Base-by-base conservation (phyloP, 176 grass and related monocot species). In the Oryza coarctata region DNA sequence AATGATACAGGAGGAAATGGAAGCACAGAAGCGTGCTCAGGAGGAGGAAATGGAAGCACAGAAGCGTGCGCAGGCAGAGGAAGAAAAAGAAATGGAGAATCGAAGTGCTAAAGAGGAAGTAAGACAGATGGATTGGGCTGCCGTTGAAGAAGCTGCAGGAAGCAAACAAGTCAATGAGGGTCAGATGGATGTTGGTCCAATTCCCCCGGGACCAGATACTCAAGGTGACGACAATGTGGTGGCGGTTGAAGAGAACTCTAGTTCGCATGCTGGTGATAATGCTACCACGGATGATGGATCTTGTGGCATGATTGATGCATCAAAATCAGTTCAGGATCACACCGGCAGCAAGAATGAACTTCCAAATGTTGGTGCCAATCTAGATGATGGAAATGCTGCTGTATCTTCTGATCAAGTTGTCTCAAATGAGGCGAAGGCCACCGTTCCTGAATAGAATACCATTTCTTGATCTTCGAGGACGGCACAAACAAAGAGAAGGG, bases 101-200 rank as follows among this genome's bases (percentile, higher is more conserved):
- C 32, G 0, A 31, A 39, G 2, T 9, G 12, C 64, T 85, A 71
- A 76, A 76, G 65, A 82, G 52, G 68, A 78, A 72, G 36, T 22
- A 69, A 30, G 9, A 27, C 44, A 73, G 34, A 86, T 34, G 25
- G 72, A 18, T 43, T 55, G 3, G 3, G 10, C 73, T 75, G 62
- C 65, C 44, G 57, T 72, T 36, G 83, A 35, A 65, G 82, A 34
- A 34, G 32, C 83, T 47, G 78, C 44, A 73, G 88, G 43, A 82
- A 65, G 76, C 25, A 85, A 80, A 34, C 31, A 8, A 76, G 69
- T 30, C 9, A 39, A 31, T 14, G 82, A 50, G 49, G 18, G 61
- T 80, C 76, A 76, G 31, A 85, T 85, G 77, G 71, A 71, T 76
- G 41, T 85, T 65, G 71, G 87, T 4, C 55, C 87, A 27, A 28